Evolutionary conservation across 371 early-diverging fungal species (phyloP), one percentile per base, ranked within the genome.

Genomic region (Mucor saturninus): DNA sequence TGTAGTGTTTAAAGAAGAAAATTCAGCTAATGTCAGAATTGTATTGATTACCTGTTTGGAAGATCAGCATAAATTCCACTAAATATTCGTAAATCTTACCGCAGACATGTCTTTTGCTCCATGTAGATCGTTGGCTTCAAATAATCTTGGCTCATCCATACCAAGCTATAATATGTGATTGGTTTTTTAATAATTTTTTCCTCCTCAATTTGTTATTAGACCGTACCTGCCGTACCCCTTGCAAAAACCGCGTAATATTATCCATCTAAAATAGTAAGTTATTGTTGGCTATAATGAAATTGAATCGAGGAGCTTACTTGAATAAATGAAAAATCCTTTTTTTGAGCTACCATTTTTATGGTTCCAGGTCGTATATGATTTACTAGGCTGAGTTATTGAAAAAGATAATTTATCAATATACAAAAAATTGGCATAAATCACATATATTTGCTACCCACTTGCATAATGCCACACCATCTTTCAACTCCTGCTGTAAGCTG

Each of bases 51-150:
- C 63, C 64, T 68, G 53, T 37, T 39, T 46, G 32, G 62, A 62
- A 35, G 21, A 31, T 46, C 14, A 59, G 5, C 4, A 39, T 14
- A 28, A 39, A 31, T 6, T 30, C 14, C 14, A 29, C 52, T 59
- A 3, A 10, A 42, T 9, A 37, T 51, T 45, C 15, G 21, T 14
- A 42, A 49, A 5, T 51, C 71, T 68, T 81, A 94, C 93, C 62
- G 88, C 85, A 35, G 83, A 77, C 85, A 96, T 89, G 75, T 96
- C 89, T 70, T 91, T 95, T 42, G 85, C 93, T 54, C 95, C 95
- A 71, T 90, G 94, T 39, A 98, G 75, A 75, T 98, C 98, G 5
- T 88, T 88, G 1, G 98, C 94, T 67, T 95, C 89, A 75, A 98
- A 98, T 53, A 95, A 75, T 64, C 95, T 92, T 26, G 86, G 74